phyloP scores from a whole-genome alignment of 169 alveolate genomes.

The Amoebophrya sp. region DNA sequence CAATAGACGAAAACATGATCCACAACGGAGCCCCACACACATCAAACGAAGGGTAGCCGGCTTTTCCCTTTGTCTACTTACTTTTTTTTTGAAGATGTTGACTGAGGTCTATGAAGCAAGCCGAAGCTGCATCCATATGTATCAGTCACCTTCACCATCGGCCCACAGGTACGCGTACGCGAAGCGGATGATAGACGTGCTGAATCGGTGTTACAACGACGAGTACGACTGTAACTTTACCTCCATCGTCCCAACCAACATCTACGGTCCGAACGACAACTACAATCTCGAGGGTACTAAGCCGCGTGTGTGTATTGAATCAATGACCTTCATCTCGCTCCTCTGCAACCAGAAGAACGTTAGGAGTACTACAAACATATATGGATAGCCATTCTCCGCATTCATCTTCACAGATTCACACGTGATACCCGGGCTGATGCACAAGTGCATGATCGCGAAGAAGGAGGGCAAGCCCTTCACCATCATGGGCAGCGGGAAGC shows the following conservation, averaged over 20 bases:
- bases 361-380: no score
- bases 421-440: constrained; percentile 40
- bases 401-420: constrained; percentile 27
- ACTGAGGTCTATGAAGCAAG: not conserved
- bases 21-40: constrained; percentile 35
- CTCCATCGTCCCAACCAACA: constrained; percentile 37
- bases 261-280: constrained; percentile 41
- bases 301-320: no score
- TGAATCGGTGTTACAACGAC: constrained; percentile 14
- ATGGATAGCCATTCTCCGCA: no score
- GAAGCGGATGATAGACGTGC: constrained; percentile 37
- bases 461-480: constrained; percentile 20
- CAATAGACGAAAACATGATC: not conserved
- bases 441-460: constrained; percentile 34
- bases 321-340: no score
- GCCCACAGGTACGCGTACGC: constrained; percentile 36
- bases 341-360: no score
- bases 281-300: constrained; percentile 17
- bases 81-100: not conserved
- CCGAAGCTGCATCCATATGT: not conserved
- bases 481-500: constrained; percentile 34
- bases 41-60: constrained; percentile 35
- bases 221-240: constrained; percentile 19
- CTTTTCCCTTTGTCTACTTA: no score
- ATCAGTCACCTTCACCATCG: no score